Percentiles rank a stretch among this genome's conserved stretches.
Conservation (phyloP, 83 land plant species). For the Diphasiastrum complanatum region DNA sequence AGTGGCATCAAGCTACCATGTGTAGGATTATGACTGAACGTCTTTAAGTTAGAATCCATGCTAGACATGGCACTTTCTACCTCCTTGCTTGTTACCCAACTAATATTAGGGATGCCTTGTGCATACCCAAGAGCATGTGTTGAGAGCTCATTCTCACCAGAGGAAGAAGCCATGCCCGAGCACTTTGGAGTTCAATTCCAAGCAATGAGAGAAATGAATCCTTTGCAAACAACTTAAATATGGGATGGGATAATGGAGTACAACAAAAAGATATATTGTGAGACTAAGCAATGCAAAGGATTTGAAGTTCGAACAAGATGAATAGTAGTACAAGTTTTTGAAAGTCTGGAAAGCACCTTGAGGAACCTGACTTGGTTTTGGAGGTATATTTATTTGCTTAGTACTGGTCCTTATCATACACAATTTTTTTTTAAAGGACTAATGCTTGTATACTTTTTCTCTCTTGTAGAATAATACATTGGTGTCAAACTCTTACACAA, state of each 20-base stretch:
- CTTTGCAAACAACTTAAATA: conserved; percentile 21
- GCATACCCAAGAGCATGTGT: conserved; percentile 16
- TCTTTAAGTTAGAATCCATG: conserved; percentile 66
- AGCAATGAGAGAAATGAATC: conserved; percentile 8
- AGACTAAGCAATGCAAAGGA: too few species aligned
- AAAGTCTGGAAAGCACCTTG: too few species aligned
- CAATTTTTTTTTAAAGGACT: too few species aligned
- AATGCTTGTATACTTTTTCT: too few species aligned
- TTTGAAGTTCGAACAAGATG: too few species aligned
- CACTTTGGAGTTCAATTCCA: conserved; percentile 3
- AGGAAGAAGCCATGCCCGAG: background rate
- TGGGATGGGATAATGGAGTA: conserved; percentile 20
- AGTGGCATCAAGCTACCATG: conserved; percentile 16
- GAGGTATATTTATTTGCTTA: too few species aligned
- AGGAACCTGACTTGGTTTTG: too few species aligned
- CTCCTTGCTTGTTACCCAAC: conserved; percentile 36
- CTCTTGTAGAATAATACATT: too few species aligned
- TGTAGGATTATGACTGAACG: conserved; percentile 64
- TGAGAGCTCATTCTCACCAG: conserved; percentile 8
- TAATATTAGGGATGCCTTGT: conserved; percentile 22
- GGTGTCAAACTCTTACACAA: too few species aligned
- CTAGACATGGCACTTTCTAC: conserved; percentile 43
- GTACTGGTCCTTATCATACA: too few species aligned
- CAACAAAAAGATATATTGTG: too few species aligned
- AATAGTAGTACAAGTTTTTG: too few species aligned